These are phyloP conservation scores for Phytomonas francai DNA, from an alignment of 208 protist genomes.

Conservation along the genomic window DNA sequence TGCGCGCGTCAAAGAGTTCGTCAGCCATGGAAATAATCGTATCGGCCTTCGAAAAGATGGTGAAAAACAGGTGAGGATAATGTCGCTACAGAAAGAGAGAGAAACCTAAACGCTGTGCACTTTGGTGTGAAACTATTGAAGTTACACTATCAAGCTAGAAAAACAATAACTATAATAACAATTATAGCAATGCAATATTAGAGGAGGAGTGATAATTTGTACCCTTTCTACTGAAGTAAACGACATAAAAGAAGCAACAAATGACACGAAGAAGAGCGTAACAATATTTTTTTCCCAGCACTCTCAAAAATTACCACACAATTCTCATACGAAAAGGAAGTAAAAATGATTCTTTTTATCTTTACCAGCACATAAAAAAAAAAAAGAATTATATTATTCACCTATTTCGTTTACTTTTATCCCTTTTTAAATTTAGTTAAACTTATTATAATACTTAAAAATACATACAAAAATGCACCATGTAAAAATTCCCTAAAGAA, in stretches of 20 bases:
- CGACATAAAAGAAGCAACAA: too few relatives aligned
- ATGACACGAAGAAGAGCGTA: conserved; percentile 5
- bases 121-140: too few relatives aligned
- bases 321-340: neutral
- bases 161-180: conserved; percentile 9
- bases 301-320: neutral
- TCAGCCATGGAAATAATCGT: conserved; percentile 41
- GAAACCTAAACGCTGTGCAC: too few relatives aligned
- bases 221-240: too few relatives aligned
- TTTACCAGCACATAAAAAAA: conserved; percentile 8
- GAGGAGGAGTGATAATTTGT: neutral
- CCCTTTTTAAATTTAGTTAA: conserved; percentile 1
- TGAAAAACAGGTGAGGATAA: too few relatives aligned
- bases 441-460: neutral
- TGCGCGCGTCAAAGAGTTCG: conserved; percentile 79
- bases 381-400: conserved; percentile 7
- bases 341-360: conserved; percentile 8
- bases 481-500: neutral
- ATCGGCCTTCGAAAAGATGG: neutral
- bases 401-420: conserved; percentile 8
- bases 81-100: too few relatives aligned
- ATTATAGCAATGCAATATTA: neutral
- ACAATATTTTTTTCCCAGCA: conserved; percentile 14
- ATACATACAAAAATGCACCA: neutral
- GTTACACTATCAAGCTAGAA: neutral